Evolutionary conservation across 2,329 filamentous ascomycete genomes (phyloP).

Genomic region (Colletotrichum tanaceti): DNA sequence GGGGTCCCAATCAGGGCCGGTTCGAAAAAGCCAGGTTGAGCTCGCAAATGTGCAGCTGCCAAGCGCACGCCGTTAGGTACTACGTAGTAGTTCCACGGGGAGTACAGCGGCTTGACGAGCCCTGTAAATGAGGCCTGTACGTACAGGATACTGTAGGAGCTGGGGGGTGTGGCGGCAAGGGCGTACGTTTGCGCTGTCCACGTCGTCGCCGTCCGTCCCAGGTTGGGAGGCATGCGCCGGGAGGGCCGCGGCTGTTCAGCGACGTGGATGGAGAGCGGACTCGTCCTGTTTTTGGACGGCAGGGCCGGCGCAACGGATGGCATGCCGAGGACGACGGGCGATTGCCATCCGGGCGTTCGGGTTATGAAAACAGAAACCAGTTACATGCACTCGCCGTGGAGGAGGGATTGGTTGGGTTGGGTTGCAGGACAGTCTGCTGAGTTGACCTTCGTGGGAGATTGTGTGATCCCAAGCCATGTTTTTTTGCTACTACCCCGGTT

Average conservation of each 20-base stretch:
- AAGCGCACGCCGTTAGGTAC: slow-evolving; percentile 4
- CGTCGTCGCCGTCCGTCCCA: slow-evolving; percentile 23
- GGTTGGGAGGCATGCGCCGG: slow-evolving; percentile 21
- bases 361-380: neutral
- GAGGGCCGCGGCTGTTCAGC: slow-evolving; percentile 1
- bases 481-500: slow-evolving; percentile 10
- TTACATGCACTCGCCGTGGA: neutral
- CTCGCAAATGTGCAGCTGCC: slow-evolving; percentile 9
- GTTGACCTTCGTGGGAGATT: neutral
- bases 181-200: neutral
- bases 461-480: neutral
- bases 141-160: slow-evolving; percentile 5
- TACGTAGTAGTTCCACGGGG: neutral
- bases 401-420: too few species aligned
- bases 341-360: too few species aligned
- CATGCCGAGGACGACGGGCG: slow-evolving; percentile 9
- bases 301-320: slow-evolving; percentile 16
- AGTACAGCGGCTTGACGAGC: slow-evolving; percentile 5
- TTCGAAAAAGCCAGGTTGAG: slow-evolving; percentile 25
- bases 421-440: too few species aligned
- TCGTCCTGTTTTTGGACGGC: slow-evolving; percentile 12
- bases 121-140: neutral
- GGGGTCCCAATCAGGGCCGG: slow-evolving; percentile 6
- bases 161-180: neutral
- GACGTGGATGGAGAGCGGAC: slow-evolving; percentile 12